Percentiles rank a stretch among this genome's conserved stretches.
phyloP scores from a whole-genome alignment of 202 grass and related monocot genomes.

The Dendrocalamus latiflorus region DNA sequence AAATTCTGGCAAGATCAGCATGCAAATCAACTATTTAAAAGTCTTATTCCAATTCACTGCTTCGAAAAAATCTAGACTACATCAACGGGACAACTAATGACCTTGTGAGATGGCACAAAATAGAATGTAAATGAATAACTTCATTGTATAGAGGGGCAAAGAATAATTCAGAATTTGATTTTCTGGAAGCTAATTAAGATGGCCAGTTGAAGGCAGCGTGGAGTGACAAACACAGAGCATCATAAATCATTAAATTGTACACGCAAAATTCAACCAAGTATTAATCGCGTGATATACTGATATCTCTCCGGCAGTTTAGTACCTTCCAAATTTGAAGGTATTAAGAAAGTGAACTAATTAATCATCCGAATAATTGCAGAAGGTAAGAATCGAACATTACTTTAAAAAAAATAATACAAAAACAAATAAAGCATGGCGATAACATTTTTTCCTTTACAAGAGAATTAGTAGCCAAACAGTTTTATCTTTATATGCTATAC shows the following conservation, averaged over 20 bases:
- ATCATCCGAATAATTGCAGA: neutral
- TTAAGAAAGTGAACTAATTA: neutral
- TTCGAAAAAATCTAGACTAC: neutral
- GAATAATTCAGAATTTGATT: neutral
- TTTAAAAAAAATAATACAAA: no score
- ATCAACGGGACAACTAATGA: neutral
- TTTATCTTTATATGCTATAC: neutral
- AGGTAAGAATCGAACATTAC: neutral
- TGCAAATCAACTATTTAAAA: neutral
- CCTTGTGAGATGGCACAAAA: neutral
- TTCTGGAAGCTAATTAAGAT: conserved; percentile 5
- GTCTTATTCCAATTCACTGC: conserved; percentile 2
- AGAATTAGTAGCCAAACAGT: neutral
- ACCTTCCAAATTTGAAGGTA: neutral
- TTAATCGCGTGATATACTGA: conserved; percentile 1
- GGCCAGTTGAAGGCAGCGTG: neutral
- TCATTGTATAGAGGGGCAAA: neutral
- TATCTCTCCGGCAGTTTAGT: neutral
- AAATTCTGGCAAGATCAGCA: neutral
- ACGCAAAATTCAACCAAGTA: no score
- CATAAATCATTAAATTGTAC: no score
- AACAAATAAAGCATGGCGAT: no score
- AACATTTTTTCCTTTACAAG: neutral
- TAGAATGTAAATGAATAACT: neutral
- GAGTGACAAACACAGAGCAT: neutral